Evolutionary conservation across 768 basidiomycete species (phyloP).

Genomic region (Dacryopinax primogenitus): DNA sequence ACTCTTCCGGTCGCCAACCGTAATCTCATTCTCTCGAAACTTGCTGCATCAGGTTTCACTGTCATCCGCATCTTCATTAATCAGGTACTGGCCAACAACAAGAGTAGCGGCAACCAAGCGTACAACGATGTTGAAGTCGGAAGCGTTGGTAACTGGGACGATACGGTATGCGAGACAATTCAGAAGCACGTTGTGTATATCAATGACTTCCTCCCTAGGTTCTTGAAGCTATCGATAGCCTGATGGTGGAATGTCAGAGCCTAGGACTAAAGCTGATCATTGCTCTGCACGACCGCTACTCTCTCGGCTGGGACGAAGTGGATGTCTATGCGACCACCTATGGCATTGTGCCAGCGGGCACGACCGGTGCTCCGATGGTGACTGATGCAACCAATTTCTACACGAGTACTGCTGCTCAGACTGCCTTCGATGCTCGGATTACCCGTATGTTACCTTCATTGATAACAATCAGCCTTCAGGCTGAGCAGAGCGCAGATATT

Average conservation of each 20-base stretch:
- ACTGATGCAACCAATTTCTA: neutral
- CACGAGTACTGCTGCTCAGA: neutral
- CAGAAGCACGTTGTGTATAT: neutral
- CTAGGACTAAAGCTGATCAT: neutral
- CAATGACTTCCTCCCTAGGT: neutral
- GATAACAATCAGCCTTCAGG: neutral
- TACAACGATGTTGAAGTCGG: neutral
- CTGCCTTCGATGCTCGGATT: neutral
- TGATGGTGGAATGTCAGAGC: neutral
- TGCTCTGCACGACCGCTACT: slow-evolving; percentile 1
- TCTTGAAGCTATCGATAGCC: neutral
- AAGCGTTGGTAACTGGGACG: neutral
- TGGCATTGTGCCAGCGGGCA: neutral
- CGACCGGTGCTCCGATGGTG: neutral
- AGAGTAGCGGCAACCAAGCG: neutral
- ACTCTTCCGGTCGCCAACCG: neutral
- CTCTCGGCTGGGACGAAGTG: neutral
- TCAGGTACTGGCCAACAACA: neutral
- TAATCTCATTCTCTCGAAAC: neutral
- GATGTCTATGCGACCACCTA: neutral
- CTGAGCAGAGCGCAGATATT: neutral
- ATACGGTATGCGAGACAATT: neutral
- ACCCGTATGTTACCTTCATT: neutral
- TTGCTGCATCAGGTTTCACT: neutral
- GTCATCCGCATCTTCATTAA: neutral